Conservation (phyloP, 2,329 filamentous ascomycete genomes). For the Ophiognomonia clavigignenti-juglandacearum region DNA sequence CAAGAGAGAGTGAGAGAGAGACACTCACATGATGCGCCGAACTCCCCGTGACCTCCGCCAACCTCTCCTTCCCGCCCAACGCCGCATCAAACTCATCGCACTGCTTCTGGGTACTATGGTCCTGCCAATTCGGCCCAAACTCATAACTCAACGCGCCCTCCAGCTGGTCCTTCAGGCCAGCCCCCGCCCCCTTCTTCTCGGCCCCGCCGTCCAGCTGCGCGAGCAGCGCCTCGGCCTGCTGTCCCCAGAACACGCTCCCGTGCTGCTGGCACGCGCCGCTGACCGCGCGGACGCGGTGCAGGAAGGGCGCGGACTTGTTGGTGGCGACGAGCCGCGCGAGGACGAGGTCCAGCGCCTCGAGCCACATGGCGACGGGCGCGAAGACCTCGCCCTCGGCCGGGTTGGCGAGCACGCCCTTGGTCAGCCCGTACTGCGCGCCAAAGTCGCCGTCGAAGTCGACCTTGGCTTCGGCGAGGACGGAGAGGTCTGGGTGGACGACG, state of each 20-base stretch:
- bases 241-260: constrained; percentile 91
- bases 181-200: constrained; percentile 44
- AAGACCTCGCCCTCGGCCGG: constrained; percentile 82
- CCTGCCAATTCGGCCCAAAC: constrained; percentile 95
- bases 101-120: constrained; percentile 87
- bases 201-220: constrained; percentile 36
- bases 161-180: constrained; percentile 69
- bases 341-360: constrained; percentile 87
- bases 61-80: constrained; percentile 59
- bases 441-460: constrained; percentile 93
- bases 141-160: constrained; percentile 71
- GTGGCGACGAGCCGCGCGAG: constrained; percentile 65
- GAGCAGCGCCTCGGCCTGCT: constrained; percentile 62
- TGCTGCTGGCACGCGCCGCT: constrained; percentile 96
- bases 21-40: constrained; percentile 82
- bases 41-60: constrained; percentile 82
- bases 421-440: constrained; percentile 65
- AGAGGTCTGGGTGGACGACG: constrained; percentile 76
- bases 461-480: constrained; percentile 77
- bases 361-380: constrained; percentile 89
- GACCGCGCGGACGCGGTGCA: constrained; percentile 71
- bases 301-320: constrained; percentile 67
- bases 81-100: constrained; percentile 80
- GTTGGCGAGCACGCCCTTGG: constrained; percentile 84
- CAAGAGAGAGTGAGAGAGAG: background rate